phyloP scores from a whole-genome alignment of 257 asterid species.

The Gentiana dahurica region DNA sequence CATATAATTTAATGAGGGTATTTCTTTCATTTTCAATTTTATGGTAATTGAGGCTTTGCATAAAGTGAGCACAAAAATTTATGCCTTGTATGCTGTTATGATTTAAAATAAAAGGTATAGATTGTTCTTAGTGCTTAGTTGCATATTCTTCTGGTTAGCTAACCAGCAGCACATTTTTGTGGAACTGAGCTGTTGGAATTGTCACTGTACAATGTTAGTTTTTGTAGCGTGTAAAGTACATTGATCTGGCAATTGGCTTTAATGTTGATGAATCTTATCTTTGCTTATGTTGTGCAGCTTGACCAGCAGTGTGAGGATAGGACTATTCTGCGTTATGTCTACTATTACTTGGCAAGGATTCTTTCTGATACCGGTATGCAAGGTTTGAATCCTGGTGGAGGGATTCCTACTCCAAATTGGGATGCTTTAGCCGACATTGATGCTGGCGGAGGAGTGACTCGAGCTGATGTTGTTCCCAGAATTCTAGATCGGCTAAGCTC shows the following conservation, averaged over 20 bases:
- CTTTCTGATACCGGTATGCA: constrained; percentile 92
- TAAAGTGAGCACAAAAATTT: no score
- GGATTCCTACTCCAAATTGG: constrained; percentile 99
- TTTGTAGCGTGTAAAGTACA: neutral
- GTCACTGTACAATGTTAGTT: constrained; percentile 3
- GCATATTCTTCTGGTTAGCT: no score
- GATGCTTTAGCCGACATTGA: constrained; percentile 99
- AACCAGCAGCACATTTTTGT: neutral
- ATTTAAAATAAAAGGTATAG: no score
- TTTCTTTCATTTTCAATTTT: no score
- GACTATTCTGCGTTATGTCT: constrained; percentile 94
- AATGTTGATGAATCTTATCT: constrained; percentile 21
- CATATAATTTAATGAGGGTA: no score
- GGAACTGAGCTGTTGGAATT: neutral
- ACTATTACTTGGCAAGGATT: constrained; percentile 94
- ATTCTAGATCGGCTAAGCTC: constrained; percentile 71
- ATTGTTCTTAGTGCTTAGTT: no score
- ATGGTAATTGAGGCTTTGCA: no score
- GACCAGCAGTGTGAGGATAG: constrained; percentile 99
- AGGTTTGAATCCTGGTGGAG: constrained; percentile 95
- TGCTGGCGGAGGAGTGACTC: constrained; percentile 95
- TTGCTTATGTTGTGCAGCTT: constrained; percentile 49
- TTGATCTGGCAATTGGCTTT: constrained; percentile 1
- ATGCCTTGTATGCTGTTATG: no score
- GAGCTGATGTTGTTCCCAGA: constrained; percentile 98